A percentile compares a stretch with the other conserved stretches of the same genome.
Conservation (phyloP, 805 yeast species). For the Cyberlindnera japonica region DNA sequence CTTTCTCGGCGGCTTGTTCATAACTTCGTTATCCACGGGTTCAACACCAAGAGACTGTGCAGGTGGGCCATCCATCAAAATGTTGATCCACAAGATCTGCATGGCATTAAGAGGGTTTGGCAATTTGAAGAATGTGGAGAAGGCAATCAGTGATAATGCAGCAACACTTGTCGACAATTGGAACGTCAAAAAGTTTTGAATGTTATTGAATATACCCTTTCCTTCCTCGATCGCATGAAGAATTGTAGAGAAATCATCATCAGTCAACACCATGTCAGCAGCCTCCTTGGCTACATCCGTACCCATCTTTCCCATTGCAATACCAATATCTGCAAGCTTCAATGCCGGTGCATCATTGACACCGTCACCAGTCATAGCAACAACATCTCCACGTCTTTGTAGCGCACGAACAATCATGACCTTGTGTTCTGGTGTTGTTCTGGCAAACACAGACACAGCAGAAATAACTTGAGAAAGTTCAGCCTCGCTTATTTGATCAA, state of each 20-base stretch:
- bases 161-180: slow-evolving; percentile 96
- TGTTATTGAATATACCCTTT: slow-evolving; percentile 92
- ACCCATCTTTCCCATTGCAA: slow-evolving; percentile 90
- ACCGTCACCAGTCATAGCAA: slow-evolving; percentile 99
- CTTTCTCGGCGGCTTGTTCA: slow-evolving; percentile 93
- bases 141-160: slow-evolving; percentile 83
- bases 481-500: slow-evolving; percentile 70
- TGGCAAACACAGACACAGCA: slow-evolving; percentile 84
- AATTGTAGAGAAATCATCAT: slow-evolving; percentile 94
- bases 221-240: slow-evolving; percentile 95
- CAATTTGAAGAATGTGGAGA: slow-evolving; percentile 79
- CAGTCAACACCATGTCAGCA: slow-evolving; percentile 94
- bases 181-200: slow-evolving; percentile 91
- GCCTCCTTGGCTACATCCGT: slow-evolving; percentile 99
- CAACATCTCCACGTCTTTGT: slow-evolving; percentile 88
- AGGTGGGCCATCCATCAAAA: slow-evolving; percentile 98
- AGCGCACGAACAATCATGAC: slow-evolving; percentile 85
- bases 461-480: slow-evolving; percentile 72
- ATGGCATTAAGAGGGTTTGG: slow-evolving; percentile 96
- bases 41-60: slow-evolving; percentile 97
- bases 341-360: slow-evolving; percentile 98
- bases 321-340: slow-evolving; percentile 93
- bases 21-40: slow-evolving; percentile 93
- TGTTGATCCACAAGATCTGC: slow-evolving; percentile 98
- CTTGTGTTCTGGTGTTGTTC: slow-evolving; percentile 94